Percentiles rank a stretch among this genome's conserved stretches.
These are phyloP conservation scores for Farysia itapuensis DNA, from an alignment of 1,284 basidiomycete species.

Conservation along the genomic window DNA sequence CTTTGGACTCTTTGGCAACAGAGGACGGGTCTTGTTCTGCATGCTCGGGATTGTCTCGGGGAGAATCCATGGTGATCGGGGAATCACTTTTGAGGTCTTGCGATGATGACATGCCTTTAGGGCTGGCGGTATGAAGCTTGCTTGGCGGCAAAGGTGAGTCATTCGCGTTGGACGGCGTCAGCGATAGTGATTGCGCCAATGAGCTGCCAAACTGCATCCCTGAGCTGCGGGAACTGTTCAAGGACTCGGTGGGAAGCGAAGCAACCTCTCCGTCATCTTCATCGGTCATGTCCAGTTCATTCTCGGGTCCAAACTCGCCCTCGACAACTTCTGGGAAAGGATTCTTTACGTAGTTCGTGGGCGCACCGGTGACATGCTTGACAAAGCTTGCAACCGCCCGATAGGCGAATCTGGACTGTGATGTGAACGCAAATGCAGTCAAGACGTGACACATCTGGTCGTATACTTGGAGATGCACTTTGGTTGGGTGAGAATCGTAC, in stretches of 20 bases:
- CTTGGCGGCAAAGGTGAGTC: background rate
- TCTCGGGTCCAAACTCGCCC: slow-evolving; percentile 3
- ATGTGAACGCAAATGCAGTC: slow-evolving; percentile 61
- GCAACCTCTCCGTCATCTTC: background rate
- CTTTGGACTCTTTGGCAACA: background rate
- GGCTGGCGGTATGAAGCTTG: background rate
- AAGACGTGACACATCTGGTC: slow-evolving; percentile 64
- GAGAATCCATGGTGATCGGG: background rate
- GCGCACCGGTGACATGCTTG: slow-evolving; percentile 58
- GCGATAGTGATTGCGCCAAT: background rate
- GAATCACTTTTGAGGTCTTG: background rate
- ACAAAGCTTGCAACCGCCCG: slow-evolving; percentile 60
- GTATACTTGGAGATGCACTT: slow-evolving; percentile 79
- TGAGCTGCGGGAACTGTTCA: background rate
- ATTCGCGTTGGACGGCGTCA: background rate
- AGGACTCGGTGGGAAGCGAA: background rate
- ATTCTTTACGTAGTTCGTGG: slow-evolving; percentile 39
- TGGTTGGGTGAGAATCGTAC: slow-evolving; percentile 68
- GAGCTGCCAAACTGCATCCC: background rate
- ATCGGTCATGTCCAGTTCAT: background rate
- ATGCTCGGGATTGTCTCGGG: background rate
- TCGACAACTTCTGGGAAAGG: slow-evolving; percentile 37
- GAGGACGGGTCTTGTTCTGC: background rate
- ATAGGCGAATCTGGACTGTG: slow-evolving; percentile 61
- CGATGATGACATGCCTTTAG: background rate